Base-by-base conservation (phyloP, 352 stramenopile species). In the Globisporangium sylvaticum region DNA sequence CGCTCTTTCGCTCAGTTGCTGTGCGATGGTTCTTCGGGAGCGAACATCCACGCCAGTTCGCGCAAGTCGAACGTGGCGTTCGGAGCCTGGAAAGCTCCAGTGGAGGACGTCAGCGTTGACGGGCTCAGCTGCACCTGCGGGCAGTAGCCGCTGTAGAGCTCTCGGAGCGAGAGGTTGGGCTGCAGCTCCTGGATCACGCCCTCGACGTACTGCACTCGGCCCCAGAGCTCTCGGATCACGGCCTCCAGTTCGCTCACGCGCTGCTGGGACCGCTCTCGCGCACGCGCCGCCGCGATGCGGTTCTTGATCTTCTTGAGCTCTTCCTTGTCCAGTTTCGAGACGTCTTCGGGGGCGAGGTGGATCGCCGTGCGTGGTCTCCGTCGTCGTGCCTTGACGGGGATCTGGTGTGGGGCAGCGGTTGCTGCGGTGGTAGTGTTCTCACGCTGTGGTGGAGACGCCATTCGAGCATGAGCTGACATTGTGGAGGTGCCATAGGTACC, bases 221-320 rank as follows among this genome's bases (percentile, higher is more conserved):
- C 73, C 75, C 79, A 87, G 37, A 90, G 75, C 64, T 85, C 77
- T 10, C 75, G 78, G 14, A 89, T 74, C 15, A 75, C 80, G 27
- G 73, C 76, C 50, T 91, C 77, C 7, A 91, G 68, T 31, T 87
- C 78, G 7, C 65, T 62, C 10, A 81, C 71, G 31, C 82, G 79
- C 25, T 85, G 80, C 60, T 88, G 78, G 5, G 83, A 77, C 12
- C 83, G 80, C 48, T 75, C 73, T 2, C 83, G 79, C 32, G 83
- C 81, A 1, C 83, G 77, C 24, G 81, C 81, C 7, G 83, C 83
- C 0, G 83, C 80, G 62, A 91, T 80, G 7, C 83, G 83, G 70
- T 91, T 91, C 68, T 91, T 91, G 58, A 86, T 76, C 59, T 84
- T 84, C 66, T 82, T 78, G 34, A 91, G 71, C 63, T 91, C 80